Conservation (phyloP, 208 protist genomes). For the Crithidia fasciculata region DNA sequence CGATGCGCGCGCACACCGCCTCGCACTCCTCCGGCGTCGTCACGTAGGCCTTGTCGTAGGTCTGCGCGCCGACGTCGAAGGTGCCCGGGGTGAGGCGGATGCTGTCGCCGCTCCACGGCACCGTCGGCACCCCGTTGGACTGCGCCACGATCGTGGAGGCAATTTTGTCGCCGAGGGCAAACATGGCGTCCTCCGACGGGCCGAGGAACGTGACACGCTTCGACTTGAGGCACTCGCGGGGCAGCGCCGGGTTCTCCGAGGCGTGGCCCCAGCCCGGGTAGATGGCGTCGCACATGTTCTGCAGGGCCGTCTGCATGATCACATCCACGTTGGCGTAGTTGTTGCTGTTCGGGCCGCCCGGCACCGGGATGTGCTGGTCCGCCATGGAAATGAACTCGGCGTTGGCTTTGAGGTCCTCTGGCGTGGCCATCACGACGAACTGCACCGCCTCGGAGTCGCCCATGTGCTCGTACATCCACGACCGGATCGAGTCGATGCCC, state of each 20-base stretch:
- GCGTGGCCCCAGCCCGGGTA: slow-evolving; percentile 99
- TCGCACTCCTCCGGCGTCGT: slow-evolving; percentile 91
- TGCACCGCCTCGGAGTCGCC: slow-evolving; percentile 94
- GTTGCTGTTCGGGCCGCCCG: slow-evolving; percentile 97
- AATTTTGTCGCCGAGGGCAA: slow-evolving; percentile 98
- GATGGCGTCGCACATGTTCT: slow-evolving; percentile 94
- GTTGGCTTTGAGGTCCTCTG: slow-evolving; percentile 98
- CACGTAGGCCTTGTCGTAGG: slow-evolving; percentile 93
- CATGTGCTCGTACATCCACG: slow-evolving; percentile 96
- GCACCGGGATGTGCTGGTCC: slow-evolving; percentile 94
- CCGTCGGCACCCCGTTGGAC: slow-evolving; percentile 93
- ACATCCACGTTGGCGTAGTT: slow-evolving; percentile 99
- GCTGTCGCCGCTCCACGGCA: slow-evolving; percentile 92
- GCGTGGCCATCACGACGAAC: slow-evolving; percentile 98
- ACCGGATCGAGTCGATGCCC: slow-evolving; percentile 96
- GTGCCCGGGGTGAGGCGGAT: slow-evolving; percentile 59
- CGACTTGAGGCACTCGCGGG: slow-evolving; percentile 75
- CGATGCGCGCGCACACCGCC: slow-evolving; percentile 87
- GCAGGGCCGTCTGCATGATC: slow-evolving; percentile 97
- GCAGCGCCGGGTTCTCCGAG: slow-evolving; percentile 97
- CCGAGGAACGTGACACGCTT: slow-evolving; percentile 79
- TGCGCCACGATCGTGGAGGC: slow-evolving; percentile 97
- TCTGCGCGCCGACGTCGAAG: slow-evolving; percentile 79
- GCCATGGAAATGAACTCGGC: slow-evolving; percentile 98
- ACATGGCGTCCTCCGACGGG: slow-evolving; percentile 88